phyloP scores from a whole-genome alignment of 208 protist species.

The Cochliopodium minus region DNA sequence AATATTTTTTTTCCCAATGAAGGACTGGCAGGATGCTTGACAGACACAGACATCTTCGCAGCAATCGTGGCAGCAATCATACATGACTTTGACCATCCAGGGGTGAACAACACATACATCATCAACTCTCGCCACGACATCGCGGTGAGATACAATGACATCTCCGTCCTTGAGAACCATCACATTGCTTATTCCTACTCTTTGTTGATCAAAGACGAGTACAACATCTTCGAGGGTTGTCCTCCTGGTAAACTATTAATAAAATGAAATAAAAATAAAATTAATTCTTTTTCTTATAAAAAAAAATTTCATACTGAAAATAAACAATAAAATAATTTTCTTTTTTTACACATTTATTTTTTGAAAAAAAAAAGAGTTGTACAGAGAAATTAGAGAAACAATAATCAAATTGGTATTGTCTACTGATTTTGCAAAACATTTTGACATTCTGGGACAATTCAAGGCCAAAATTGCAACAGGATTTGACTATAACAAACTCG shows the following conservation, averaged over 20 bases:
- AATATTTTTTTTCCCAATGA: conserved; percentile 67
- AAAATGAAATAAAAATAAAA: conserved; percentile 10
- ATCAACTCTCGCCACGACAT: conserved; percentile 62
- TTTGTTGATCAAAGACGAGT: background rate
- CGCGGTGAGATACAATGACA: conserved; percentile 72
- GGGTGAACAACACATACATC: conserved; percentile 85
- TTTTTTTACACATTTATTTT: no score
- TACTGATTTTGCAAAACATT: conserved; percentile 22
- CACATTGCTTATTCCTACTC: conserved; percentile 5
- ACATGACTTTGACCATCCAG: conserved; percentile 87
- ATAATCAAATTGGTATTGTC: conserved; percentile 11
- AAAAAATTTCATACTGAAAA: no score
- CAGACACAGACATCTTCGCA: conserved; percentile 65
- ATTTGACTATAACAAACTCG: background rate
- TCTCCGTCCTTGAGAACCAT: conserved; percentile 16
- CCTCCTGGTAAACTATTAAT: conserved; percentile 17
- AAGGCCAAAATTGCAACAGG: background rate
- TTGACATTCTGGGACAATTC: background rate
- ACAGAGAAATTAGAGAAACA: conserved; percentile 8
- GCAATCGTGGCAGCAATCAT: conserved; percentile 58
- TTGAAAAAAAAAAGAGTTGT: conserved; percentile 13
- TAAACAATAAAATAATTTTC: no score
- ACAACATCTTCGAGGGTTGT: conserved; percentile 9
- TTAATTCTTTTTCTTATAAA: no score
- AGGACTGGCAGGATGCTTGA: conserved; percentile 21